Conservation (phyloP, 371 early-diverging fungal species). For the Mucor saturninus region DNA sequence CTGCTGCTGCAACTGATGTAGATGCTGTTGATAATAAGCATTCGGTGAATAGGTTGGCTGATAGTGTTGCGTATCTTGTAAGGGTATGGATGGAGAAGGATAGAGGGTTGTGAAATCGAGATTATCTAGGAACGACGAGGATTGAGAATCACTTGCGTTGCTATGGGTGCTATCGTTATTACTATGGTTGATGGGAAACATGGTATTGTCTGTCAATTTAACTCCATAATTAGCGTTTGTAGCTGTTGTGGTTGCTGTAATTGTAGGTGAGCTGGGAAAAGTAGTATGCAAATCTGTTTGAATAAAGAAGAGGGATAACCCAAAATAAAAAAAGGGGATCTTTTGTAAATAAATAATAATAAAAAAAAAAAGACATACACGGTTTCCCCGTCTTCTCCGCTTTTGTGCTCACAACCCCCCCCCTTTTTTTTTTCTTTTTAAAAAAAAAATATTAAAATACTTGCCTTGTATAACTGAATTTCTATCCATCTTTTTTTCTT, state of each 20-base stretch:
- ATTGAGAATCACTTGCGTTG: conserved; percentile 10
- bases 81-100: background rate
- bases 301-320: background rate
- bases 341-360: no score
- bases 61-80: conserved; percentile 1
- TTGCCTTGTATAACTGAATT: conserved; percentile 28
- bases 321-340: background rate
- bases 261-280: conserved; percentile 13
- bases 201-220: conserved; percentile 10
- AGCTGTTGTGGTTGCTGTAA: no score
- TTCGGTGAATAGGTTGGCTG: background rate
- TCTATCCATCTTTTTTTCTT: conserved; percentile 26
- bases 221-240: background rate
- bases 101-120: conserved; percentile 14
- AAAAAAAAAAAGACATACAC: no score
- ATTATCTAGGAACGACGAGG: conserved; percentile 16
- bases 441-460: conserved; percentile 1
- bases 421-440: conserved; percentile 7
- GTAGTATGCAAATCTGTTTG: conserved; percentile 27
- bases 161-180: conserved; percentile 1
- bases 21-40: background rate
- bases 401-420: background rate
- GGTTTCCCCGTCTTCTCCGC: conserved; percentile 1
- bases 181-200: conserved; percentile 9
- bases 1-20: conserved; percentile 2